Conservation (phyloP, 495 filamentous ascomycete genomes). For the Penicillium cataractarum region DNA sequence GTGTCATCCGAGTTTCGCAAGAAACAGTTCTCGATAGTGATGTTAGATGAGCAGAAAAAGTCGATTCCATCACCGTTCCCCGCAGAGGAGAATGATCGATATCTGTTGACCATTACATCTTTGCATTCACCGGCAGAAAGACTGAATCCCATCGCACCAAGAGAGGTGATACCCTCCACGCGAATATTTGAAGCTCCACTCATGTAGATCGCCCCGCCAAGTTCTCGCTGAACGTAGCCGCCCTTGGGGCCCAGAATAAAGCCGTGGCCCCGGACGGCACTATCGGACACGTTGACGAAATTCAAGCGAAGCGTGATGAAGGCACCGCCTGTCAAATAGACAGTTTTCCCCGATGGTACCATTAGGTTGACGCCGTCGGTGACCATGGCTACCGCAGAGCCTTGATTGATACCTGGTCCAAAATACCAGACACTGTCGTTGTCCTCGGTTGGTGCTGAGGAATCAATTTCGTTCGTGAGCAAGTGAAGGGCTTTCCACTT, state of each 20-base stretch:
- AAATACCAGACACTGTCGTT: slow-evolving; percentile 24
- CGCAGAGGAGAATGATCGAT: slow-evolving; percentile 18
- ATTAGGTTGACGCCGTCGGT: slow-evolving; percentile 13
- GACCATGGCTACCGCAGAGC: slow-evolving; percentile 2
- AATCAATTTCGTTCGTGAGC: slow-evolving; percentile 17
- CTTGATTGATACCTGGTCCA: slow-evolving; percentile 24
- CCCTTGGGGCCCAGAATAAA: slow-evolving; percentile 16
- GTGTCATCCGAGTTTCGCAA: slow-evolving; percentile 25
- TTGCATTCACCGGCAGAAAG: slow-evolving; percentile 16
- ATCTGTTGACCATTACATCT: slow-evolving; percentile 2
- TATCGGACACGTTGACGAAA: slow-evolving; percentile 22
- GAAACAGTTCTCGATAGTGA: slow-evolving; percentile 14
- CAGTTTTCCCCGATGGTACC: slow-evolving; percentile 23
- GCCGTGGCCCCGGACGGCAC: slow-evolving; percentile 23
- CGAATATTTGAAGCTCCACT: slow-evolving; percentile 13
- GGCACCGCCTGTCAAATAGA: slow-evolving; percentile 25
- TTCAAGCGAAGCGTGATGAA: slow-evolving; percentile 14
- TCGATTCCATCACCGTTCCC: slow-evolving; percentile 25
- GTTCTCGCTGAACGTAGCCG: slow-evolving; percentile 3
- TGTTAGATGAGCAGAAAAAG: slow-evolving; percentile 18
- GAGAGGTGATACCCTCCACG: slow-evolving; percentile 9
- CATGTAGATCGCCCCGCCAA: slow-evolving; percentile 16
- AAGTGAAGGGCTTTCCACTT: slow-evolving; percentile 24
- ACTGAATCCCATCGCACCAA: slow-evolving; percentile 15
- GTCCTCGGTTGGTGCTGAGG: slow-evolving; percentile 2